Conservation (phyloP, 1,284 basidiomycete genomes). For the Irpex sp. region DNA sequence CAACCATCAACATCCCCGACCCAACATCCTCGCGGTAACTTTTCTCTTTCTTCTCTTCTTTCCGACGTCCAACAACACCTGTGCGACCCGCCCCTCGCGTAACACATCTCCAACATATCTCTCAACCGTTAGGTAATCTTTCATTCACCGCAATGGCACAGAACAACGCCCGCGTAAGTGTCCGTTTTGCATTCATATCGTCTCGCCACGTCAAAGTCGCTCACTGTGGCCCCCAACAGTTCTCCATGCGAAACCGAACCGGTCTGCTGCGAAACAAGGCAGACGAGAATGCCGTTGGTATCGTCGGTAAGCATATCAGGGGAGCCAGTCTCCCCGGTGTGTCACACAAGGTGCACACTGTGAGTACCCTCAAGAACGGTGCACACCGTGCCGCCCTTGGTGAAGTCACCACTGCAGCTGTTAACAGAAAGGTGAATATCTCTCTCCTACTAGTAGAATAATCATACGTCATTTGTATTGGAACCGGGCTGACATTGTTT, state of each 20-base stretch:
- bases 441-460: neutral
- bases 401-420: constrained; percentile 67
- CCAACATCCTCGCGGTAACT: neutral
- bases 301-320: constrained; percentile 58
- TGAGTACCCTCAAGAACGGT: constrained; percentile 38
- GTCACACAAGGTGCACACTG: constrained; percentile 33
- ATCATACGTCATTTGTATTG: neutral
- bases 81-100: constrained; percentile 2
- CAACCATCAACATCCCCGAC: neutral
- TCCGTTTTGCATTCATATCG: neutral
- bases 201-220: constrained; percentile 10
- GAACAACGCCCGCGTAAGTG: constrained; percentile 52
- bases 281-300: constrained; percentile 72
- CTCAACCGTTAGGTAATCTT: constrained; percentile 29
- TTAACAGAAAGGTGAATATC: constrained; percentile 67
- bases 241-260: constrained; percentile 37
- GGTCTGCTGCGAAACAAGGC: constrained; percentile 53
- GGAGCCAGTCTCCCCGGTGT: constrained; percentile 49
- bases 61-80: constrained; percentile 8
- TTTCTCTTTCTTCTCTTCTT: neutral
- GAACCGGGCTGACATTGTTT: constrained; percentile 5
- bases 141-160: constrained; percentile 45
- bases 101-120: constrained; percentile 18
- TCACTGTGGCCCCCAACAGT: constrained; percentile 21
- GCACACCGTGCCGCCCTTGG: constrained; percentile 59